phyloP scores from a whole-genome alignment of 2,329 filamentous ascomycete species.

The Aspergillus flavus region DNA sequence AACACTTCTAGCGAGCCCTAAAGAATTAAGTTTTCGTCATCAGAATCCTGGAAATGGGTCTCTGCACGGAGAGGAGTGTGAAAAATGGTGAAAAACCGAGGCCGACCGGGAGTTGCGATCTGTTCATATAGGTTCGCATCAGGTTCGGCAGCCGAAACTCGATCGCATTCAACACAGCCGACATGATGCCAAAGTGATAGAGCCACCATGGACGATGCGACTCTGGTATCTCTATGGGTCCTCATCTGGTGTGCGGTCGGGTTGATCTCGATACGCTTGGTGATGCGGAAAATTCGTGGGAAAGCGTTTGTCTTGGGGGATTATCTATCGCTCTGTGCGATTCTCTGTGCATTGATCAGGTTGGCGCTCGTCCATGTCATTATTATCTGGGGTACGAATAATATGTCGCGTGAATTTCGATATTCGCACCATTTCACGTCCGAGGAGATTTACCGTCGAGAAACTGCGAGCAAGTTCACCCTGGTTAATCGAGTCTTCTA shows the following conservation, averaged over 20 bases:
- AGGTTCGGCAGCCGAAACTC: neutral
- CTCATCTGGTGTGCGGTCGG: constrained; percentile 4
- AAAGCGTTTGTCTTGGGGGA: constrained; percentile 4
- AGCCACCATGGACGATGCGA: constrained; percentile 3
- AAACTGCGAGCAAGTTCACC: constrained; percentile 7
- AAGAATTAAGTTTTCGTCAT: neutral
- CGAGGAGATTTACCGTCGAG: constrained; percentile 1
- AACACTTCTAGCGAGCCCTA: neutral
- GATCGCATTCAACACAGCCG: neutral
- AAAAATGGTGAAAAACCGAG: neutral
- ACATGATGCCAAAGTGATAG: neutral
- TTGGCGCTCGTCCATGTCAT: constrained; percentile 7
- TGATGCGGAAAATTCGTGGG: constrained; percentile 6
- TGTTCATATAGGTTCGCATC: neutral
- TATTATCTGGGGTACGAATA: constrained; percentile 5
- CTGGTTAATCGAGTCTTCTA: constrained; percentile 7
- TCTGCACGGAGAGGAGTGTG: neutral
- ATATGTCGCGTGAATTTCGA: neutral
- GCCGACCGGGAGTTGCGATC: neutral
- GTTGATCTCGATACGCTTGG: constrained; percentile 5
- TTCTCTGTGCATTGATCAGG: constrained; percentile 5
- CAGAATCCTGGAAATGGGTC: neutral
- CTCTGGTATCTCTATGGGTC: constrained; percentile 2
- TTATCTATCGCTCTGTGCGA: constrained; percentile 5
- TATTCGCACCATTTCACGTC: constrained; percentile 1